Conservation (phyloP, 164 flowering plant genomes). For the Amborella trichopoda region DNA sequence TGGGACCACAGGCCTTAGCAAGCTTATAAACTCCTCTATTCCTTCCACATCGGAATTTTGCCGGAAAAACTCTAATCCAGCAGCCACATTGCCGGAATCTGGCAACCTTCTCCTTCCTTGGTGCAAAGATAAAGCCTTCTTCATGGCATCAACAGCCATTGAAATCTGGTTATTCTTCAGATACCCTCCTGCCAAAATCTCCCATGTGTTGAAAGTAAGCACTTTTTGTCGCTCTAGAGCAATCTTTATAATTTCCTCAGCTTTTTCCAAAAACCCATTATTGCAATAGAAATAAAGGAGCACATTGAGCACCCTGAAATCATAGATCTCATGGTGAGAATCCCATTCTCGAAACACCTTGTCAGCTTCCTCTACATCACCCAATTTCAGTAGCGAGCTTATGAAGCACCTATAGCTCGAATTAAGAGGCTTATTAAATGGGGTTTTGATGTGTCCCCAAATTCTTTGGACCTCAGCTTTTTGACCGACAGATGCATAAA, state of each 20-base stretch:
- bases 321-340: conserved; percentile 11
- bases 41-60: conserved; percentile 17
- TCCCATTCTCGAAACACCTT: conserved; percentile 35
- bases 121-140: conserved; percentile 18
- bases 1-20: conserved; percentile 7
- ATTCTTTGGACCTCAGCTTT: conserved; percentile 23
- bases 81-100: conserved; percentile 5
- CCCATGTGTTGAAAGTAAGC: conserved; percentile 21
- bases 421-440: conserved; percentile 12
- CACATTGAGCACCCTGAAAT: conserved; percentile 24
- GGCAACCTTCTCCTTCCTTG: conserved; percentile 19
- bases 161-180: conserved; percentile 12
- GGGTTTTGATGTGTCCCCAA: conserved; percentile 23
- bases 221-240: conserved; percentile 18
- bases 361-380: conserved; percentile 36
- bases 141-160: conserved; percentile 33
- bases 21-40: conserved; percentile 15
- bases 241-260: conserved; percentile 20
- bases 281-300: conserved; percentile 28
- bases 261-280: conserved; percentile 27
- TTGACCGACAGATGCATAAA: conserved; percentile 24
- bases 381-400: conserved; percentile 23
- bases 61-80: conserved; percentile 22
- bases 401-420: conserved; percentile 22
- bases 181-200: conserved; percentile 21